Percentiles rank a stretch among this genome's conserved stretches.
These are phyloP conservation scores for Rhizopogon vinicolor DNA, from an alignment of 768 basidiomycete genomes.

Conservation along the genomic window DNA sequence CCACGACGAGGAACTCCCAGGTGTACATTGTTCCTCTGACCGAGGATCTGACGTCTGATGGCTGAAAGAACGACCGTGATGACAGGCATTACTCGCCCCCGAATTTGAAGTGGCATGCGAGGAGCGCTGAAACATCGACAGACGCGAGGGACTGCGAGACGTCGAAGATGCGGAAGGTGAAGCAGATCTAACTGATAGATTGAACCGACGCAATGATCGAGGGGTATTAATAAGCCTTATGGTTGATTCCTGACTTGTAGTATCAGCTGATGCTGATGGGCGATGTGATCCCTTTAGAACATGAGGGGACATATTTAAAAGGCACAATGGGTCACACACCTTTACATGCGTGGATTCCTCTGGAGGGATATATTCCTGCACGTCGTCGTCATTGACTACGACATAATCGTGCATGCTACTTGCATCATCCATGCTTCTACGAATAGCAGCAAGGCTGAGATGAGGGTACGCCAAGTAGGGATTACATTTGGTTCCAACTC, in stretches of 20 bases:
- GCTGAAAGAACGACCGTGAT: constrained; percentile 48
- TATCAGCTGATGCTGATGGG: constrained; percentile 15
- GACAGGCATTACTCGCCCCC: constrained; percentile 21
- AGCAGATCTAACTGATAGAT: constrained; percentile 38
- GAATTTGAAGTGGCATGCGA: constrained; percentile 23
- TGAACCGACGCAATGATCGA: constrained; percentile 36
- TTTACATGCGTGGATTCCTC: constrained; percentile 10
- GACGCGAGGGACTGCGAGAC: constrained; percentile 31
- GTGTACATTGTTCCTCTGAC: constrained; percentile 7
- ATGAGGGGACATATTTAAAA: constrained; percentile 16
- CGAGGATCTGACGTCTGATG: constrained; percentile 36
- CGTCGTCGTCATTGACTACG: constrained; percentile 31
- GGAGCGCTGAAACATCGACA: constrained; percentile 40
- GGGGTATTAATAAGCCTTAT: constrained; percentile 31
- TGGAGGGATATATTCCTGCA: constrained; percentile 18
- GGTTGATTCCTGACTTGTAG: constrained; percentile 27
- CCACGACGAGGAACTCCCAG: constrained; percentile 27
- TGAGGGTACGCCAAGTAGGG: constrained; percentile 41
- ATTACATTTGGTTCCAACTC: constrained; percentile 26
- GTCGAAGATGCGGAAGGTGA: constrained; percentile 36
- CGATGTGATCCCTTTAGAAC: constrained; percentile 18
- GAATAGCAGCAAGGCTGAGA: constrained; percentile 23
- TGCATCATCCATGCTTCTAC: constrained; percentile 26
- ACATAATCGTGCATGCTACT: constrained; percentile 37
- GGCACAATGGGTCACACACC: constrained; percentile 24